Evolutionary conservation across 2,329 filamentous ascomycete species (phyloP).

Genomic region (Xylariaceae sp.): DNA sequence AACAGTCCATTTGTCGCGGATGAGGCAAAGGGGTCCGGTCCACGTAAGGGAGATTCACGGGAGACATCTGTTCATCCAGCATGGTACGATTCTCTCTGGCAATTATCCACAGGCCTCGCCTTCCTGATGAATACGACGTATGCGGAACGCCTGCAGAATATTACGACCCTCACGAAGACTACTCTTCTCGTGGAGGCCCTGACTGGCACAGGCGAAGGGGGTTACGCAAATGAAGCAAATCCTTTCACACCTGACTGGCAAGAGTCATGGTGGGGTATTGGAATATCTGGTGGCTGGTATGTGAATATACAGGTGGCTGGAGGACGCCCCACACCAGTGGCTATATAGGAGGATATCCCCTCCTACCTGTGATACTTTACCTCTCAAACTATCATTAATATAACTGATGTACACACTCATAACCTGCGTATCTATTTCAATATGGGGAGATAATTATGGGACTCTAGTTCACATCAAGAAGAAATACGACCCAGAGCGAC

Average conservation of each 20-base stretch:
- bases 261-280: slow-evolving; percentile 40
- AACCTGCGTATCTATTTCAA: no score
- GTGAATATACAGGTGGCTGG: no score
- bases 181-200: slow-evolving; percentile 21
- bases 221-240: slow-evolving; percentile 46
- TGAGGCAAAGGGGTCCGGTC: neutral
- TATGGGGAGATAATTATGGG: slow-evolving; percentile 39
- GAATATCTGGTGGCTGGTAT: no score
- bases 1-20: slow-evolving; percentile 25
- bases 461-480: slow-evolving; percentile 37
- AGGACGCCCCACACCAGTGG: no score
- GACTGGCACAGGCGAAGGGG: slow-evolving; percentile 37
- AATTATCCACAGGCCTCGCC: slow-evolving; percentile 10
- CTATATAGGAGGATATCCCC: no score
- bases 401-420: no score
- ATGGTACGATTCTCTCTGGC: slow-evolving; percentile 29
- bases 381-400: no score
- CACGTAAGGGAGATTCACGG: neutral
- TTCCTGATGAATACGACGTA: slow-evolving; percentile 25
- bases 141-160: slow-evolving; percentile 19
- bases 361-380: no score
- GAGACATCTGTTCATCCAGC: slow-evolving; percentile 25
- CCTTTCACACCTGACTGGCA: slow-evolving; percentile 40
- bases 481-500: slow-evolving; percentile 37
- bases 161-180: slow-evolving; percentile 17